Evolutionary conservation across 148 eudicot species (phyloP), one percentile per base, ranked within the genome.

Genomic region (Rhododendron ferrugineum): DNA sequence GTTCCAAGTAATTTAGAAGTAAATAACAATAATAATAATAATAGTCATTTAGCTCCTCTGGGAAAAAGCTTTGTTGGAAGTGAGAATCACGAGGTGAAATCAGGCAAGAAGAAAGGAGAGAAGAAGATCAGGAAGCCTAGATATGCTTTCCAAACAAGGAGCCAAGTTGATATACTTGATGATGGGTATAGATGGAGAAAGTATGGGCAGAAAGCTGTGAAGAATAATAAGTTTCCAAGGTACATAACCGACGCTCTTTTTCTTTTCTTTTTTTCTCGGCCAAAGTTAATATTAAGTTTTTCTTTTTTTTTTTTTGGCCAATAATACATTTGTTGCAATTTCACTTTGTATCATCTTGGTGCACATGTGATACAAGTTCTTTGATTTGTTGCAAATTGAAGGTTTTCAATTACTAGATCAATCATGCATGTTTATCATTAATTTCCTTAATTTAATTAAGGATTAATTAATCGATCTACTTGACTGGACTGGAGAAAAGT

Each of bases 101-200:
- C 82, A 7, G 85, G 82, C 1, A 86, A 76, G 85, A 84, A 72
- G 26, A 88, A 87, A 66, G 88, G 79, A 10, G 82, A 82, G 62
- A 90, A 86, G 90, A 91, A 88, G 84, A 74, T 83, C 5, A 87
- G 73, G 36, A 89, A 89, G 70, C 86, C 88, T 30, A 91, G 86
- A 82, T 86, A 88, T 54, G 92, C 92, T 9, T 91, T 91, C 37
- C 91, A 91, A 75, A 91, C 92, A 2, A 91, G 92, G 73, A 91
- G 92, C 86, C 92, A 87, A 40, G 92, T 91, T 82, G 92, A 91
- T 86, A 91, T 91, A 11, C 92, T 91, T 37, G 92, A 90, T 50
- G 92, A 90, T 86, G 92, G 92, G 8, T 90, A 89, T 70, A 89
- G 92, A 85, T 90, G 92, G 91, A 91, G 92, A 49, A 91, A 91